Evolutionary conservation across 805 yeast species (phyloP).

Genomic region (Starmerella sp.): DNA sequence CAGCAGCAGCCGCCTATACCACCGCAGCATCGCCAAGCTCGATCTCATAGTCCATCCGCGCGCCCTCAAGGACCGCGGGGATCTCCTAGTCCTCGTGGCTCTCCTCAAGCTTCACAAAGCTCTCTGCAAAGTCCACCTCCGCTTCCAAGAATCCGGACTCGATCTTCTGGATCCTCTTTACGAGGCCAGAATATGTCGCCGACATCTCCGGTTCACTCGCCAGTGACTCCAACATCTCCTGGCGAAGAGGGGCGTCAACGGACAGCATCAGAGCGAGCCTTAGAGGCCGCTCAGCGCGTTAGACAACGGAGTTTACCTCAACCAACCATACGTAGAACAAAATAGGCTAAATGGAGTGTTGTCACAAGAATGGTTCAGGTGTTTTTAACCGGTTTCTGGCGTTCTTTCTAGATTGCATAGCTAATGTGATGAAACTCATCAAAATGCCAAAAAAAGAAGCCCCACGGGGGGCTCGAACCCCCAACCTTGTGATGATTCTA

Average conservation of each 20-base stretch:
- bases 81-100: not conserved
- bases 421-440: not conserved
- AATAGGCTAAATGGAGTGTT: not conserved
- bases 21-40: not conserved
- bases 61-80: not conserved
- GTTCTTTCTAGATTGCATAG: no score
- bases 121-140: not conserved
- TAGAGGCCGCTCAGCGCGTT: slow-evolving; percentile 16
- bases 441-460: slow-evolving; percentile 8
- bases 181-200: not conserved
- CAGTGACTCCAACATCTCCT: slow-evolving; percentile 5
- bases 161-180: slow-evolving; percentile 2
- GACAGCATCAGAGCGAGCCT: slow-evolving; percentile 15
- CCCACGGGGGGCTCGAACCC: slow-evolving; percentile 24
- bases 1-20: not conserved
- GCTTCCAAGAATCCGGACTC: not conserved
- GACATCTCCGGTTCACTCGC: not conserved
- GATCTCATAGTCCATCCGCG: not conserved
- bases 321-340: not conserved
- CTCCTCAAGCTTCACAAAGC: not conserved
- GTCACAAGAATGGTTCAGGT: no score
- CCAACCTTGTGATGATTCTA: slow-evolving; percentile 22
- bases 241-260: slow-evolving; percentile 3
- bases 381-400: no score
- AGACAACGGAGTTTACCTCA: slow-evolving; percentile 3